Percentiles rank a stretch among this genome's conserved stretches.
phyloP scores from a whole-genome alignment of 352 stramenopile genomes.

The Phytopythium chamaehyphon region DNA sequence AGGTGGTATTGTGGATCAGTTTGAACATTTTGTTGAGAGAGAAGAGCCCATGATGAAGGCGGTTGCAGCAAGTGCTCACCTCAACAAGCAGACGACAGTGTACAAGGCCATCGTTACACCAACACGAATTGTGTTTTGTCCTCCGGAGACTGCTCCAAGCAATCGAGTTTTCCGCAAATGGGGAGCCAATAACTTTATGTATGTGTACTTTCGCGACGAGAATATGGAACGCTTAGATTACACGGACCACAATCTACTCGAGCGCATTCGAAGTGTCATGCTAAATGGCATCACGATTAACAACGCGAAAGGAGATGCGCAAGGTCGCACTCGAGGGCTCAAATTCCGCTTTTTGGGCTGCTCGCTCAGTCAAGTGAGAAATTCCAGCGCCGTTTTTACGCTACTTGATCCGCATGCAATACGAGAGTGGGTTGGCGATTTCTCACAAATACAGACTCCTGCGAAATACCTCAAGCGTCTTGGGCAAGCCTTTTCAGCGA shows the following conservation, averaged over 20 bases:
- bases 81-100: conserved; percentile 22
- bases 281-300: conserved; percentile 34
- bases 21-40: conserved; percentile 28
- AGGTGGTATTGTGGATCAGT: conserved; percentile 25
- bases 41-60: conserved; percentile 24
- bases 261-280: conserved; percentile 37
- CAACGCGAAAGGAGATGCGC: conserved; percentile 12
- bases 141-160: conserved; percentile 35
- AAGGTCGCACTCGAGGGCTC: background rate
- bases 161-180: conserved; percentile 77
- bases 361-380: conserved; percentile 72
- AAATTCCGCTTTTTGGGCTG: conserved; percentile 65
- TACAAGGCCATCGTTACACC: conserved; percentile 69
- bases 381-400: conserved; percentile 71
- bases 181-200: conserved; percentile 71
- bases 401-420: conserved; percentile 41
- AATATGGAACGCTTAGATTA: conserved; percentile 72
- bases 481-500: conserved; percentile 72
- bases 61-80: conserved; percentile 13
- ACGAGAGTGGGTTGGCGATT: conserved; percentile 57
- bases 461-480: conserved; percentile 79
- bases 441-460: conserved; percentile 42
- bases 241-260: conserved; percentile 25
- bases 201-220: conserved; percentile 81
- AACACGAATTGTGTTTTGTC: conserved; percentile 59